Evolutionary conservation across 2,329 filamentous ascomycete species (phyloP).

Genomic region (Fusarium oligoseptatum): DNA sequence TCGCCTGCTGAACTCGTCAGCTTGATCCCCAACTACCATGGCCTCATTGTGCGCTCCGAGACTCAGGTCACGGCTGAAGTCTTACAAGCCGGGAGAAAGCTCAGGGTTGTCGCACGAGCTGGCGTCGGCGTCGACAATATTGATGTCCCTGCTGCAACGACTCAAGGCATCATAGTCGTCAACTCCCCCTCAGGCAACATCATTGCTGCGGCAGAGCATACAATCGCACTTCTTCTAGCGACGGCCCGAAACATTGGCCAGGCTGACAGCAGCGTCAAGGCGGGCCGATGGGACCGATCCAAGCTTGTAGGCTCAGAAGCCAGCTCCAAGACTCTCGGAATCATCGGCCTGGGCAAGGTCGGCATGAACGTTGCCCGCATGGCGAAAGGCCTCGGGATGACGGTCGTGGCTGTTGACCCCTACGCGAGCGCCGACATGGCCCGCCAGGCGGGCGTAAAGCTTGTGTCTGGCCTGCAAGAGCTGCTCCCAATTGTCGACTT

Average conservation of each 20-base stretch:
- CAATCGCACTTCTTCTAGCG: slow-evolving; percentile 79
- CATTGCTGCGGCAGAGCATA: slow-evolving; percentile 83
- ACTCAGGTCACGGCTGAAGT: slow-evolving; percentile 82
- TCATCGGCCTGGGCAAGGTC: slow-evolving; percentile 86
- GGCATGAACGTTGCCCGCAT: slow-evolving; percentile 85
- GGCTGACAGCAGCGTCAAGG: slow-evolving; percentile 77
- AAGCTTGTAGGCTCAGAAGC: slow-evolving; percentile 83
- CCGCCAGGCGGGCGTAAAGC: slow-evolving; percentile 73
- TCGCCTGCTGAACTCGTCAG: slow-evolving; percentile 71
- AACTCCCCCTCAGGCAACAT: slow-evolving; percentile 87
- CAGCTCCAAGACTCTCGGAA: slow-evolving; percentile 80
- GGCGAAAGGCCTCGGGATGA: slow-evolving; percentile 83
- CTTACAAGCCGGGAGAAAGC: slow-evolving; percentile 73
- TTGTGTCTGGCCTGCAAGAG: slow-evolving; percentile 68
- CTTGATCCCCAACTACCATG: slow-evolving; percentile 80
- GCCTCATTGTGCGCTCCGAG: slow-evolving; percentile 83
- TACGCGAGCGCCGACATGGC: slow-evolving; percentile 83
- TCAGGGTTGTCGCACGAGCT: slow-evolving; percentile 84
- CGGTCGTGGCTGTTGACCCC: slow-evolving; percentile 79
- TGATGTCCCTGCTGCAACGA: slow-evolving; percentile 78
- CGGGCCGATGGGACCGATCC: slow-evolving; percentile 81
- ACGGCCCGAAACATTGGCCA: slow-evolving; percentile 80
- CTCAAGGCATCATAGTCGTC: slow-evolving; percentile 81
- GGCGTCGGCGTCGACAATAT: slow-evolving; percentile 90
- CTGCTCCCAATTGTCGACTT: slow-evolving; percentile 79